These are phyloP conservation scores for Talaromyces piceae DNA, from an alignment of 2,329 filamentous ascomycete species.

Conservation along the genomic window DNA sequence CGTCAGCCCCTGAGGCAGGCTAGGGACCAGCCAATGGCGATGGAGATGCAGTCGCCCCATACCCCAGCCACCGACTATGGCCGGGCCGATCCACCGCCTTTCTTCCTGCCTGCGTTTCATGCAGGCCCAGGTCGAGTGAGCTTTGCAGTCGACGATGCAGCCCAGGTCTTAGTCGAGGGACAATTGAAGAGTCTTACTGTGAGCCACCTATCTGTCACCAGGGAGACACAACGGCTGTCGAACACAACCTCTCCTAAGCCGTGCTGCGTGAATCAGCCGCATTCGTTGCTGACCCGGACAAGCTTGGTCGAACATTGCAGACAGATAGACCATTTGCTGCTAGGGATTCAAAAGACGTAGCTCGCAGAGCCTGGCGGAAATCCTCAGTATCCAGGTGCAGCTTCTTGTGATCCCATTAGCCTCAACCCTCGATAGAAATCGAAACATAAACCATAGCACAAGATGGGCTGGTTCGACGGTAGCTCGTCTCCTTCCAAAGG, in stretches of 20 bases:
- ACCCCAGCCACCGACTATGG: conserved; percentile 1
- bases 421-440: not conserved
- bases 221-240: not conserved
- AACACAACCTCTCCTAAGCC: not conserved
- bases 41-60: not conserved
- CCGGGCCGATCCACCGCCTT: not conserved
- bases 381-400: not conserved
- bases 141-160: not conserved
- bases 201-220: not conserved
- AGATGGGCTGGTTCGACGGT: conserved; percentile 43
- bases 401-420: not conserved
- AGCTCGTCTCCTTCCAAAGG: conserved; percentile 19
- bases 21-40: not conserved
- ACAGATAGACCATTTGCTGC: not conserved
- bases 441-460: not conserved
- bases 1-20: not conserved
- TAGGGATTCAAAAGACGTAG: not conserved
- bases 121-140: not conserved
- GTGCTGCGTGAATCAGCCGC: not conserved
- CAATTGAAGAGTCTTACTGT: no score
- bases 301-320: not conserved
- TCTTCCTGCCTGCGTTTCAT: not conserved
- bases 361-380: not conserved
- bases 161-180: no score
- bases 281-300: not conserved